Evolutionary conservation across 371 early-diverging fungal genomes (phyloP), one percentile per base, ranked within the genome.

Genomic region (Mortierella sp.): DNA sequence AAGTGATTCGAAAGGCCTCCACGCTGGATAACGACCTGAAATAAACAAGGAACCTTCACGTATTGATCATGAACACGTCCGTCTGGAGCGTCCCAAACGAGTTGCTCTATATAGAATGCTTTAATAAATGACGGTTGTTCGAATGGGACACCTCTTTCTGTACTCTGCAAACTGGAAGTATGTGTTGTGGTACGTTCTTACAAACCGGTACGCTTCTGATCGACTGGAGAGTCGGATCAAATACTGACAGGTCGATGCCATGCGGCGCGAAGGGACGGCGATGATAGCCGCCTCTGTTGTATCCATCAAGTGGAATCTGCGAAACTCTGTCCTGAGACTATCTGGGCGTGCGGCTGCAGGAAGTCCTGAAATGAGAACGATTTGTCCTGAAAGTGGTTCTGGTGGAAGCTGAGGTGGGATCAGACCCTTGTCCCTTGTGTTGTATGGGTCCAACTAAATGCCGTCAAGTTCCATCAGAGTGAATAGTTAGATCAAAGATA

Each of bases 101-200:
- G 26, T 49, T 26, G 19, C 13, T 23, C 8, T 24, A 8, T 49
- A 0, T 5, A 19, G 23, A 13, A 10, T 4, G 4, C 34, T 39
- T 50, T 54, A 76, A 43, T 69, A 76, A 24, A 69, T 69, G 19
- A 76, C 54, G 10, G 66, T 69, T 0, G 66, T 55, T 13, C 70
- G 58, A 14, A 76, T 61, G 13, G 66, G 76, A 47, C 76, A 76
- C 42, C 70, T 46, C 54, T 41, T 69, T 38, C 76, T 46, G 45
- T 58, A 76, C 47, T 76, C 66, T 13, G 43, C 38, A 42, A 2
- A 58, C 50, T 65, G 60, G 39, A 58, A 76, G 19, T 54, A 69
- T 4, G 76, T 65, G 39, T 76, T 76, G 19, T 76, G 76, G 23
- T 76, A 76, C n/a, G 76, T 76, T 34, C 76, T 64, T 21, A 76